Evolutionary conservation across 371 early-diverging fungal genomes (phyloP).

Genomic region (Umbelopsis sp.): DNA sequence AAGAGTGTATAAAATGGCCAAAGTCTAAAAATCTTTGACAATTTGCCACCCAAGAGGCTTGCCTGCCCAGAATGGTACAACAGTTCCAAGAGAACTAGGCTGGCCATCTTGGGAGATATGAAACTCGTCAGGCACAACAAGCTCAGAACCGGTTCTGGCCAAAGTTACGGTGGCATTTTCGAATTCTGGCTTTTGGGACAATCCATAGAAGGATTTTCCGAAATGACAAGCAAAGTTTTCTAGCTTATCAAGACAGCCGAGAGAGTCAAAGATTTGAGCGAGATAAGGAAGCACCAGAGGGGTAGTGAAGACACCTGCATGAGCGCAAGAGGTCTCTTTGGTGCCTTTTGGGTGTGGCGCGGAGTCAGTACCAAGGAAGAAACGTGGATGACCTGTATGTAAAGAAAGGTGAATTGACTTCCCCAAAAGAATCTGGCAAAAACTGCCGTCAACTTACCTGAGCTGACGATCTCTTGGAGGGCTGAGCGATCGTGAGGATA

Average conservation of each 20-base stretch:
- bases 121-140: constrained; percentile 61
- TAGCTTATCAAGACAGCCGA: constrained; percentile 81
- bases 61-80: constrained; percentile 91
- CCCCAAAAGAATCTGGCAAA: background rate
- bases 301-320: constrained; percentile 94
- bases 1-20: too few species aligned
- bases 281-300: constrained; percentile 85
- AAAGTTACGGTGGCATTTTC: constrained; percentile 58
- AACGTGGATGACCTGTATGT: constrained; percentile 80
- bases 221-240: constrained; percentile 82
- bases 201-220: constrained; percentile 85
- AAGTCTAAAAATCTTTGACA: constrained; percentile 38
- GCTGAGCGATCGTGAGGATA: constrained; percentile 92
- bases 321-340: constrained; percentile 85
- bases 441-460: constrained; percentile 46
- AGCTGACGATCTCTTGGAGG: constrained; percentile 80
- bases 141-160: constrained; percentile 45
- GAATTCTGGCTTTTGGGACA: constrained; percentile 57
- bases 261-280: constrained; percentile 86
- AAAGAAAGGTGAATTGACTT: too few species aligned
- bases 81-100: constrained; percentile 48
- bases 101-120: constrained; percentile 51
- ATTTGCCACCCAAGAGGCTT: constrained; percentile 75
- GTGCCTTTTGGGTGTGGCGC: constrained; percentile 91
- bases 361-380: constrained; percentile 97